Base-by-base conservation (phyloP, 2,329 filamentous ascomycete genomes). In the Verticillium klebahnii region DNA sequence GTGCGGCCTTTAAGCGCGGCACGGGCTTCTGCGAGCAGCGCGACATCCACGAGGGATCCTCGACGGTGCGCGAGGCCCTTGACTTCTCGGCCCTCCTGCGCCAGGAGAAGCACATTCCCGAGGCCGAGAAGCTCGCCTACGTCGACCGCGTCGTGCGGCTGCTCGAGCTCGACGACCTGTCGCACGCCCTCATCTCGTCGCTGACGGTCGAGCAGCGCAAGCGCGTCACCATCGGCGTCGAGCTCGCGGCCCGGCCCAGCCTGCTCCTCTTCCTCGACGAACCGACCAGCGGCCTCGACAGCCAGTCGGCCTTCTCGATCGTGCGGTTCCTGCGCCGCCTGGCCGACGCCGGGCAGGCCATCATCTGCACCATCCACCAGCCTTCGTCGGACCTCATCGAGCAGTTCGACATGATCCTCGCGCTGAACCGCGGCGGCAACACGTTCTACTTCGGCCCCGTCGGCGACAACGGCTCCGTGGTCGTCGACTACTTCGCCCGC, bases 381-480 rank as follows among this genome's bases (percentile, higher is more conserved):
- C 79, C 89, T 0, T 82, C 85, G 0, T 77, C 80, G 12, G 84
- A 79, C 61, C 78, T 85, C 14, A 86, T 86, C 11, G 84, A 88
- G 69, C 82, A 91, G 69, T 92, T 92, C 73, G 89, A 91, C 71
- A 89, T 89, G 82, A 85, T 91, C 19, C 80, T 92, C 1, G 86
- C 87, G 2, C 78, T 91, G 36, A 89, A 89, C 67, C 87, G 83
- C 0, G 87, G 86, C 17, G 88, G 87, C 23, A 89, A 89, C 69
- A 88, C 86, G 0, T 89, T 90, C 73, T 92, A 92, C 73, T 92
- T 91, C 62, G 89, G 89, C 0, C 83, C 86, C 0, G 85, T 91
- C 14, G 89, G 89, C 60, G 79, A 88, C n/a, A 85, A 88, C 52
- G 88, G 88, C 5, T 76, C 80, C 3, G 82, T 83, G 15, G 85